A percentile compares a stretch with the other conserved stretches of the same genome.
Conservation (phyloP, 2,329 filamentous ascomycete genomes). For the Boeremia exigua region DNA sequence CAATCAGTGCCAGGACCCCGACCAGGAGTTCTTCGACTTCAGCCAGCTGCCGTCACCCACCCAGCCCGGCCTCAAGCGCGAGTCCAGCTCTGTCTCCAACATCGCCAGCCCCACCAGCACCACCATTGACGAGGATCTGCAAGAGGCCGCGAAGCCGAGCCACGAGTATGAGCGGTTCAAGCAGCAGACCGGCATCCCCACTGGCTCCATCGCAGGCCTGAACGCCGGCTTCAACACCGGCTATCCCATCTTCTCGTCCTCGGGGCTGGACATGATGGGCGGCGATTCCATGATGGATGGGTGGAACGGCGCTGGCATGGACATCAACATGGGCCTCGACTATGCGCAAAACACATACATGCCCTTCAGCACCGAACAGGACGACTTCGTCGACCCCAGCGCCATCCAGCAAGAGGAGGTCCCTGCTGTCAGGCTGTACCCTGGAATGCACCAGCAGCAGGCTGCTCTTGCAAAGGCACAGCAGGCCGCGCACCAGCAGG, state of each 20-base stretch:
- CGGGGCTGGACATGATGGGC: conserved; percentile 72
- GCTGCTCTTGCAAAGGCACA: conserved; percentile 62
- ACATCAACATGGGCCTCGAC: conserved; percentile 73
- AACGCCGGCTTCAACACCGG: conserved; percentile 61
- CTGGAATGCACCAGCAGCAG: conserved; percentile 90
- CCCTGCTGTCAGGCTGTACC: conserved; percentile 77
- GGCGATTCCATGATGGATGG: conserved; percentile 60
- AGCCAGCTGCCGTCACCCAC: conserved; percentile 67
- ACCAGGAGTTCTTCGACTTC: conserved; percentile 59
- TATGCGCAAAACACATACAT: conserved; percentile 64
- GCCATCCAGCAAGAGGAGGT: conserved; percentile 70
- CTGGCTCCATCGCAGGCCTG: conserved; percentile 80
- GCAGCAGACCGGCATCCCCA: conserved; percentile 92
- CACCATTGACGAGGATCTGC: conserved; percentile 59
- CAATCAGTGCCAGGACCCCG: conserved; percentile 50
- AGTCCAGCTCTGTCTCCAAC: conserved; percentile 62
- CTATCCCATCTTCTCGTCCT: conserved; percentile 60
- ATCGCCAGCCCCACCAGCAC: conserved; percentile 62
- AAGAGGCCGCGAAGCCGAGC: conserved; percentile 77
- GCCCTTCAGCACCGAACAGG: conserved; percentile 59
- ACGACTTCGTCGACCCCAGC: conserved; percentile 74
- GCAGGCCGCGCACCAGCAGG: conserved; percentile 44
- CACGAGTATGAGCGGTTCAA: conserved; percentile 95
- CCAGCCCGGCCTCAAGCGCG: conserved; percentile 55
- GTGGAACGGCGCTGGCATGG: conserved; percentile 58